phyloP scores from a whole-genome alignment of 768 basidiomycete genomes.

The Hygrophorus pudorinus region DNA sequence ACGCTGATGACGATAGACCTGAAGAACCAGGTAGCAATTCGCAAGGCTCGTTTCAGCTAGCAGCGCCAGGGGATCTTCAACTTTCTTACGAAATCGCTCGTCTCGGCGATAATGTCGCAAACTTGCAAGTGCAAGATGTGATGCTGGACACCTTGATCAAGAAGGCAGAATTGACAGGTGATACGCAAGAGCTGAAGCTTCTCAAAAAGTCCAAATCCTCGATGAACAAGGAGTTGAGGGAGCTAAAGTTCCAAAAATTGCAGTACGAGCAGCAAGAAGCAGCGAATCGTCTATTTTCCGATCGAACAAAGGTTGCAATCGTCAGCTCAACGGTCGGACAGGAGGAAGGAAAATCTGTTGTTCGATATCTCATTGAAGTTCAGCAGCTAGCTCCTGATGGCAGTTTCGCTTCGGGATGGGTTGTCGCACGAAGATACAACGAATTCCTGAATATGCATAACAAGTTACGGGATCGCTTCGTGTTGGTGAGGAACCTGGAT shows the following conservation, averaged over 20 bases:
- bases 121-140: constrained; percentile 69
- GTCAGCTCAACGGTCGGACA: constrained; percentile 75
- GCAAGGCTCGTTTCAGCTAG: constrained; percentile 55
- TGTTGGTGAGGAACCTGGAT: constrained; percentile 59
- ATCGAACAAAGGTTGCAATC: constrained; percentile 77
- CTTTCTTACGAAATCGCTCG: constrained; percentile 80
- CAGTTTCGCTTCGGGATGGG: constrained; percentile 79
- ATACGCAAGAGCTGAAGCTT: constrained; percentile 74
- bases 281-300: constrained; percentile 79
- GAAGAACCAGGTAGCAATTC: constrained; percentile 33
- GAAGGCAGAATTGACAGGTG: constrained; percentile 91
- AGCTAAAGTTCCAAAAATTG: constrained; percentile 78
- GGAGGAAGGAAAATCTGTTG: constrained; percentile 82
- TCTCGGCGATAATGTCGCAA: constrained; percentile 63
- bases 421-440: constrained; percentile 87
- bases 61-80: constrained; percentile 84
- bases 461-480: constrained; percentile 69
- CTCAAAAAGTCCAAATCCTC: constrained; percentile 75
- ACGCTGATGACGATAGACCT: constrained; percentile 30
- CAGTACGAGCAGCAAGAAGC: constrained; percentile 93
- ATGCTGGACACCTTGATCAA: constrained; percentile 85
- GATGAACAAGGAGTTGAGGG: constrained; percentile 73
- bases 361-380: constrained; percentile 86
- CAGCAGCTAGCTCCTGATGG: constrained; percentile 81
- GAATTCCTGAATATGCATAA: constrained; percentile 90